Evolutionary conservation across 805 yeast species (phyloP).

Genomic region (Metschnikowia proteae): DNA sequence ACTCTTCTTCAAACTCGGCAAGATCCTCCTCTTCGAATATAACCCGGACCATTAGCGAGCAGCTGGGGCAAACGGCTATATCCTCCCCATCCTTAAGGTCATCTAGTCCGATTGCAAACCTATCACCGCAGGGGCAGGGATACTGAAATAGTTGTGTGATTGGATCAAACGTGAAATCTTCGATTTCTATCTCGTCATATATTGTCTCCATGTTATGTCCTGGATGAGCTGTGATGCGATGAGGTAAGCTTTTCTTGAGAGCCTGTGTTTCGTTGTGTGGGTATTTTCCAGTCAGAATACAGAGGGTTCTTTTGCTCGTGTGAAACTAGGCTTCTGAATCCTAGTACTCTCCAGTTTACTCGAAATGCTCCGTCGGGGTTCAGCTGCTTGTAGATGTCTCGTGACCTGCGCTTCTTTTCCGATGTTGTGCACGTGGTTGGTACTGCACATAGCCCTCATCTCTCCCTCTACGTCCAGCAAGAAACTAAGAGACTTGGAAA

Average conservation of each 20-base stretch:
- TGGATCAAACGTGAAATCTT: constrained; percentile 90
- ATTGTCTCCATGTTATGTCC: constrained; percentile 47
- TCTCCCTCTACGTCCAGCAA: not conserved
- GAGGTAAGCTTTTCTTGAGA: not conserved
- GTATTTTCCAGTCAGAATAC: not conserved
- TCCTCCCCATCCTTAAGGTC: constrained; percentile 90
- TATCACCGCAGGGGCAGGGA: constrained; percentile 98
- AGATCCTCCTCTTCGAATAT: constrained; percentile 71
- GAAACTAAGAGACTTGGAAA: not conserved
- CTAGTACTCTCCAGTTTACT: no score
- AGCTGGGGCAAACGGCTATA: constrained; percentile 94
- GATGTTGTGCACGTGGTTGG: not conserved
- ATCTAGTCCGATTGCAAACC: constrained; percentile 79
- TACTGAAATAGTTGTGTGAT: constrained; percentile 78
- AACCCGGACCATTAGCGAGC: constrained; percentile 89
- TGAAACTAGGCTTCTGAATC: not conserved
- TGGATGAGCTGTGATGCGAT: not conserved
- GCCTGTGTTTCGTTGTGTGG: not conserved
- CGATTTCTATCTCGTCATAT: constrained; percentile 95
- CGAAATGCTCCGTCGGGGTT: not conserved
- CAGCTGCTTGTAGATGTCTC: not conserved
- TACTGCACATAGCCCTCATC: not conserved
- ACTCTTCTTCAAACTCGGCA: constrained; percentile 32
- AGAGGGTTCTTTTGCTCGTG: no score
- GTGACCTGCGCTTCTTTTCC: constrained; percentile 1